Conservation (phyloP, 106 monocot species). For the Dendrobium nobile region DNA sequence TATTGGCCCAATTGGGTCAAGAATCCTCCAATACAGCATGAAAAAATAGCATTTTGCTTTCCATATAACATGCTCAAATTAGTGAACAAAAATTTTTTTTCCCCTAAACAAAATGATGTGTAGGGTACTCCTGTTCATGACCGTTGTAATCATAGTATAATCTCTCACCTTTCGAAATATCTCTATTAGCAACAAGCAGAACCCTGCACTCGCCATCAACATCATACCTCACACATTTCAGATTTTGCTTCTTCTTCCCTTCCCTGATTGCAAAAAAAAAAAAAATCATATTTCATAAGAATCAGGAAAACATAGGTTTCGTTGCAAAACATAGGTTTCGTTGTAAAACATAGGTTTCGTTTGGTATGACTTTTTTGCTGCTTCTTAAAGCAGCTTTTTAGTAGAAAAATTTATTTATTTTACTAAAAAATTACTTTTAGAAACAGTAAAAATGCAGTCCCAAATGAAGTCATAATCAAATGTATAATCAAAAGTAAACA, state of each 20-base stretch:
- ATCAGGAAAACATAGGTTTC: not conserved
- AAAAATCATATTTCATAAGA: not conserved
- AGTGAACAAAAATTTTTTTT: not conserved
- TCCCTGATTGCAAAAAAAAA: slow-evolving; percentile 43
- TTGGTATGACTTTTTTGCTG: no score
- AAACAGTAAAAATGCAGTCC: no score
- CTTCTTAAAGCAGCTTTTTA: no score
- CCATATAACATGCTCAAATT: no score
- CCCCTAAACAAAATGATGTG: slow-evolving; percentile 80
- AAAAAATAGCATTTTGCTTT: not conserved
- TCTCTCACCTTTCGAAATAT: slow-evolving; percentile 79
- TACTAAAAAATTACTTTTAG: no score
- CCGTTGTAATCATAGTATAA: slow-evolving; percentile 98
- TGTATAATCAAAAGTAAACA: not conserved
- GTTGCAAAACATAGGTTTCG: no score
- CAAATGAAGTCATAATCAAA: not conserved
- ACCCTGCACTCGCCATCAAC: slow-evolving; percentile 81
- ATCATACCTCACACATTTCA: slow-evolving; percentile 85
- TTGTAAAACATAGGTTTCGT: no score
- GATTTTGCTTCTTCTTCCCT: slow-evolving; percentile 96
- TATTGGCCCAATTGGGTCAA: no score
- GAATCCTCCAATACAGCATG: not conserved
- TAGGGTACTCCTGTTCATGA: slow-evolving; percentile 85
- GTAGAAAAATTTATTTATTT: no score
- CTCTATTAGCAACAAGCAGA: slow-evolving; percentile 66